Evolutionary conservation across 495 filamentous ascomycete genomes (phyloP), one percentile per base, ranked within the genome.

Genomic region (Trichocladium antarcticum): DNA sequence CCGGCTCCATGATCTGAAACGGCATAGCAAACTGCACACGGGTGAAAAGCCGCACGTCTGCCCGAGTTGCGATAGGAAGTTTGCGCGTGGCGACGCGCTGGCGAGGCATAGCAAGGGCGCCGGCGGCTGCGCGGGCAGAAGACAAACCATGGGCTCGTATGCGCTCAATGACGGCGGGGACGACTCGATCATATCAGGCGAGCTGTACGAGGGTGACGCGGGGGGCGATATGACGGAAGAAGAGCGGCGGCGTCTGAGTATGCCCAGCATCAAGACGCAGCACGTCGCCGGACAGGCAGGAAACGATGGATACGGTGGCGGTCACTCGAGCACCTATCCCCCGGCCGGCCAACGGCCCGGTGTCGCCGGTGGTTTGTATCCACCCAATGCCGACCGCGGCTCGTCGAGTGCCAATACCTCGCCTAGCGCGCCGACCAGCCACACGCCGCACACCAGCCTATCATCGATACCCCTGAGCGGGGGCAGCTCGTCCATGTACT

Each of bases 101-200:
- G 92, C 92, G 24, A 79, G 92, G 39, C 92, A 99, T 62, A 92
- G 85, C 58, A 96, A 97, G 66, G 92, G 93, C 17, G 87, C 90
- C 54, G 92, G 90, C 24, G 92, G 92, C 27, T 99, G 92, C 62
- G 92, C 93, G 19, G 92, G 92, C 37, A 78, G 92, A 39, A 72
- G 92, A 49, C 77, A 84, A 20, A 97, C 87, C 60, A 83, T 89
- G 76, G 84, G 85, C 20, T 83, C 87, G 62, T 92, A 89, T 61
- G 82, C 75, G 5, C 79, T 80, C 12, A 88, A 93, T 38, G 90
- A 89, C 38, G 83, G 88, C 42, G 74, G 69, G n/a, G 76, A 81
- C 34, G 81, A 85, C 14, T 83, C 86, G 34, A 70, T 72, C 46
- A 89, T 95, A 87, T 75, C 87, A 50, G 87, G 85, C 15, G 68